Conservation (phyloP, 2,329 filamentous ascomycete genomes). For the Nemania serpens region DNA sequence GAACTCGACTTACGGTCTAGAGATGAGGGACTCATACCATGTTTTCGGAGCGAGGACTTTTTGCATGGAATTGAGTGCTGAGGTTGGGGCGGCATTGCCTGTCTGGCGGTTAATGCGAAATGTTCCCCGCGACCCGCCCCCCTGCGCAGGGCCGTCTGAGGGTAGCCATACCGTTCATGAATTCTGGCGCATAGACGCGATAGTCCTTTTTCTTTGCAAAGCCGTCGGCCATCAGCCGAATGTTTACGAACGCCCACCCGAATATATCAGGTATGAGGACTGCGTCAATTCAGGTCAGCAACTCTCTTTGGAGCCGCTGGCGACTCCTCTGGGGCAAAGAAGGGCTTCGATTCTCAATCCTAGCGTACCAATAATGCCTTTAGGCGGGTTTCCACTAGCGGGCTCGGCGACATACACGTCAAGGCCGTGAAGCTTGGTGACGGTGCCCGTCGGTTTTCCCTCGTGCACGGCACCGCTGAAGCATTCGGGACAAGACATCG, state of each 20-base stretch:
- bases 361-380: conserved; percentile 48
- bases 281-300: conserved; percentile 5
- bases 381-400: conserved; percentile 42
- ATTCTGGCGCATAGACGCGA: conserved; percentile 60
- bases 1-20: conserved; percentile 38
- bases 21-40: conserved; percentile 29
- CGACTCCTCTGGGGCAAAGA: too few relatives aligned
- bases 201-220: conserved; percentile 57
- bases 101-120: neutral
- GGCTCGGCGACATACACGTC: conserved; percentile 53
- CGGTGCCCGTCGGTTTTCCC: conserved; percentile 50
- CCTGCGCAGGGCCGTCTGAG: neutral
- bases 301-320: too few relatives aligned
- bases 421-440: conserved; percentile 53
- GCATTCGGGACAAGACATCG: conserved; percentile 43
- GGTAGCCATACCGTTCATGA: conserved; percentile 50
- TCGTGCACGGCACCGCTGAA: conserved; percentile 45
- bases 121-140: too few relatives aligned
- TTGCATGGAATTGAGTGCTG: conserved; percentile 39
- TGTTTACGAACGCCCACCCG: conserved; percentile 59
- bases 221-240: conserved; percentile 56
- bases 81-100: conserved; percentile 38
- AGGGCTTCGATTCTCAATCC: neutral
- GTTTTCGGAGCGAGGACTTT: conserved; percentile 30
- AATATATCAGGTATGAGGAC: conserved; percentile 61